Conservation (phyloP, 441 rosid species). For the Pelargonium hybrid region DNA sequence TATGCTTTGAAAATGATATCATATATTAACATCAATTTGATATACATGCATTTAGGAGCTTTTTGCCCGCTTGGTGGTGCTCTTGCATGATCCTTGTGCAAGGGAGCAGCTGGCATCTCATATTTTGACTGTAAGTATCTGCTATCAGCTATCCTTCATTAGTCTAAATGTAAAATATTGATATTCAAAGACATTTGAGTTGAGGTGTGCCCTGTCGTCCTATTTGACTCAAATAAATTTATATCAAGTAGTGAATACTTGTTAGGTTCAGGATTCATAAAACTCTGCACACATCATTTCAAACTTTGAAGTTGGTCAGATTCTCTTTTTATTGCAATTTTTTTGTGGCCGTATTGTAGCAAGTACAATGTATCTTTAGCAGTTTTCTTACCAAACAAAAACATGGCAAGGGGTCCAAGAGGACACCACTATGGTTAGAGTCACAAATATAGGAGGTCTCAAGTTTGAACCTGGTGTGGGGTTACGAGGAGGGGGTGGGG, state of each 20-base stretch:
- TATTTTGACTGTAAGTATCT: slow-evolving; percentile 65
- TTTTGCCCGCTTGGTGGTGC: slow-evolving; percentile 89
- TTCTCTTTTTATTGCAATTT: slow-evolving; percentile 9
- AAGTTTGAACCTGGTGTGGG: background rate
- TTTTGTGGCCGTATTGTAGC: slow-evolving; percentile 10
- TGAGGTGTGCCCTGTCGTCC: background rate
- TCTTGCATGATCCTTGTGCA: slow-evolving; percentile 85
- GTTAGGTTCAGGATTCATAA: background rate
- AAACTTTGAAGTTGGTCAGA: background rate
- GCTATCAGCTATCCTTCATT: slow-evolving; percentile 18
- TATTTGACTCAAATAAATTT: slow-evolving; percentile 2
- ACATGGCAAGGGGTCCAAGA: slow-evolving; percentile 2
- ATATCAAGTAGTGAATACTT: slow-evolving; percentile 1
- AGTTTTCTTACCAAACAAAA: slow-evolving; percentile 2
- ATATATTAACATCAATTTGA: slow-evolving; percentile 15
- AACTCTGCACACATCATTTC: background rate
- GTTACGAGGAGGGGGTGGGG: background rate
- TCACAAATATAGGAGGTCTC: background rate
- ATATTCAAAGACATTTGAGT: background rate
- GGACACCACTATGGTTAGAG: background rate
- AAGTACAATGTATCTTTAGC: slow-evolving; percentile 12
- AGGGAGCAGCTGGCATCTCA: slow-evolving; percentile 86
- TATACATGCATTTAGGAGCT: slow-evolving; percentile 49
- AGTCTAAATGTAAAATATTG: background rate
- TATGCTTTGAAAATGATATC: slow-evolving; percentile 8